Evolutionary conservation across 441 rosid genomes (phyloP).

Genomic region (Adansonia madagascariensis): DNA sequence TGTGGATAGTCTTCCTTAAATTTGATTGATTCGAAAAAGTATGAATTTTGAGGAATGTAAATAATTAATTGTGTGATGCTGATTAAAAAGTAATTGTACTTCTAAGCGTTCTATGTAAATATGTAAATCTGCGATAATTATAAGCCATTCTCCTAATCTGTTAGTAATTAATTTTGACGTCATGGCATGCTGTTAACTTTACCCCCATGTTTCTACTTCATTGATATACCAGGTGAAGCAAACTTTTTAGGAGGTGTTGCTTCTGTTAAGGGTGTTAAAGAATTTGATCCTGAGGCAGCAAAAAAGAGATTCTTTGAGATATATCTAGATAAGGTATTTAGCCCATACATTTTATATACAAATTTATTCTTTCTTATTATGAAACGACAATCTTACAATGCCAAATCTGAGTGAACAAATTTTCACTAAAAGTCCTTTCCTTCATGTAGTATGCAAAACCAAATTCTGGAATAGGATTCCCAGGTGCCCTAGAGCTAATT

Average conservation of each 20-base stretch:
- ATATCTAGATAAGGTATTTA: conserved; percentile 78
- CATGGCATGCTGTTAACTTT: conserved; percentile 8
- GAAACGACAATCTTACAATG: neutral
- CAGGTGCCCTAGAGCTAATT: conserved; percentile 90
- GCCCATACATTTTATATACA: neutral
- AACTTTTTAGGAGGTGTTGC: conserved; percentile 94
- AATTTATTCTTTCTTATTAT: neutral
- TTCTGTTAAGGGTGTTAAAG: conserved; percentile 71
- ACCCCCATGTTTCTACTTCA: conserved; percentile 7
- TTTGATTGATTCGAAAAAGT: neutral
- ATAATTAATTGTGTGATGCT: neutral
- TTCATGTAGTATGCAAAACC: conserved; percentile 83
- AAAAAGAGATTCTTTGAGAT: conserved; percentile 91
- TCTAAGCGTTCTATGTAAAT: neutral
- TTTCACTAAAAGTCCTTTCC: conserved; percentile 21
- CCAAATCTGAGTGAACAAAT: neutral
- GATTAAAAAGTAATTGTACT: conserved; percentile 14
- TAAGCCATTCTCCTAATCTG: neutral
- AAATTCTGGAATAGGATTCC: conserved; percentile 91
- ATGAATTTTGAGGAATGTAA: conserved; percentile 14
- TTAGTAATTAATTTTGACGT: neutral
- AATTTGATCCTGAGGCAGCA: conserved; percentile 64
- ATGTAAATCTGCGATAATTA: neutral
- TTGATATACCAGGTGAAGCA: conserved; percentile 71
- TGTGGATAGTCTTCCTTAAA: neutral